Base-by-base conservation (phyloP, 108 stramenopile species). In the Parietichytrium sp. region DNA sequence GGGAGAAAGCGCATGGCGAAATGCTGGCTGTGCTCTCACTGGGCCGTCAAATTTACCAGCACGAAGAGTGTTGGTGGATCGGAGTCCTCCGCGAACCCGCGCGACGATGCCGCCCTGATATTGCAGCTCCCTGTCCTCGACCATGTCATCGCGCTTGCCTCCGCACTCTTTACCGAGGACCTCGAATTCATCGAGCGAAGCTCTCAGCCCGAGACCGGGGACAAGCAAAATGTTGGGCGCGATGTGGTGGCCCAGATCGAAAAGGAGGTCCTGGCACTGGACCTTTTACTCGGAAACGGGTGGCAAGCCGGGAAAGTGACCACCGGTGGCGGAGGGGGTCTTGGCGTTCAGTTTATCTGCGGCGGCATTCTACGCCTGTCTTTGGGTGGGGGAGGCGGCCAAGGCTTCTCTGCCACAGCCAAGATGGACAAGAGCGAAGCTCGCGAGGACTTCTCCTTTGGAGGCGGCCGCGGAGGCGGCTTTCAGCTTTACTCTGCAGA, bases 21-120 rank as follows among this genome's bases (percentile, higher is more conserved):
- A 10, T 72, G 61, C 61, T 72, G 61, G 61, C 61, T 18, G 16
- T 72, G 61, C 3, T 42, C 38, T 6, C 61, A 72, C 61, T 72
- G 61, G 61, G 61, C 61, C 38, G 42, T 72, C 15, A 72, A 27
- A 23, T 42, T 72, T 23, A 38, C 10, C 16, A 72, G 61, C 42
- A n/a, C n/a, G n/a, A n/a, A n/a, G n/a, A n/a, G n/a, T n/a, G n/a
- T n/a, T n/a, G n/a, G n/a, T n/a, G n/a, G n/a, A n/a, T n/a, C n/a
- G n/a, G 61, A 72, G 20, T 23, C 25, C 33, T 33, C 38, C 29
- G 52, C 52, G n/a, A 8, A 33, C 10, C 23, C 61, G 10, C 61
- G 38, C 6, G 38, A 42, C 42, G 36, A 18, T 10, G 20, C 61
- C 1, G 20, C 36, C 15, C 10, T 13, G 10, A 72, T 72, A 33